These are phyloP conservation scores for Populus hybrid DNA, from an alignment of 441 rosid genomes.

Conservation along the genomic window DNA sequence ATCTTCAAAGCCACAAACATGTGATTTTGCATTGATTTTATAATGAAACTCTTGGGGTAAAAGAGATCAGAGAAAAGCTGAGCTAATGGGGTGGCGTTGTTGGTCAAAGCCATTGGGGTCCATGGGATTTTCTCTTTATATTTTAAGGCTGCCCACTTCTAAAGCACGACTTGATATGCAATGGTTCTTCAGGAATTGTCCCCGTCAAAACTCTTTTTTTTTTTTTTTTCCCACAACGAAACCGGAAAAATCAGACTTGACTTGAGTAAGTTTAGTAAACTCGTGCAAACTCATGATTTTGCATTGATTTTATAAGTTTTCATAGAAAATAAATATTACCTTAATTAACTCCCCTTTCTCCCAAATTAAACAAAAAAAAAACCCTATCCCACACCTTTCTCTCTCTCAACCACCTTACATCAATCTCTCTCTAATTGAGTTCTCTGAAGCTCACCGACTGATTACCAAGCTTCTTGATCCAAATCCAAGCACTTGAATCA, in stretches of 20 bases:
- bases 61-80: background rate
- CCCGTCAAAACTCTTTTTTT: background rate
- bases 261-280: too few relatives aligned
- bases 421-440: too few relatives aligned
- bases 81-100: background rate
- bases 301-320: too few relatives aligned
- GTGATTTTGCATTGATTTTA: too few relatives aligned
- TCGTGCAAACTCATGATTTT: too few relatives aligned
- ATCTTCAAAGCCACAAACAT: too few relatives aligned
- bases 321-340: too few relatives aligned
- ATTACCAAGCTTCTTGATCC: slow-evolving; percentile 79
- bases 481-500: slow-evolving; percentile 46
- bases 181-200: background rate
- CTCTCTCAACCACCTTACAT: too few relatives aligned
- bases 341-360: too few relatives aligned
- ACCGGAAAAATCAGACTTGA: too few relatives aligned
- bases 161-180: background rate
- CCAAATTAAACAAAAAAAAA: too few relatives aligned
- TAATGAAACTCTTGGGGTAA: background rate
- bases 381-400: too few relatives aligned
- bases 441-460: slow-evolving; percentile 57
- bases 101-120: background rate
- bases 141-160: background rate
- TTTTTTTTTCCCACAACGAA: background rate
- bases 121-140: background rate